Evolutionary conservation across 1,284 basidiomycete genomes (phyloP).

Genomic region (Rhodotorula mucilaginosa): DNA sequence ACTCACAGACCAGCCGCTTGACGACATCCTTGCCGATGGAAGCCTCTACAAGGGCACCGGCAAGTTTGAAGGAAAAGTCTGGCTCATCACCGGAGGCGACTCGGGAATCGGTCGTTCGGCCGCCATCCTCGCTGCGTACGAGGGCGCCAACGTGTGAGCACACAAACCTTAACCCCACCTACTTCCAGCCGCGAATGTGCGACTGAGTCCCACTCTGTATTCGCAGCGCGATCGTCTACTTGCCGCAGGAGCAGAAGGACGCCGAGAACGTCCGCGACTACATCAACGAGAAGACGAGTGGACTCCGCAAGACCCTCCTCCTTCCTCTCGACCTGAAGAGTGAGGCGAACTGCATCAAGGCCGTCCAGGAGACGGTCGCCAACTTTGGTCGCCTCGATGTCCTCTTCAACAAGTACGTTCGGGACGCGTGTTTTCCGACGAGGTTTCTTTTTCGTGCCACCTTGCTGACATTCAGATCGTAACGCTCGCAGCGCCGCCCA

Average conservation of each 20-base stretch:
- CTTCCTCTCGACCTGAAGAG: slow-evolving; percentile 54
- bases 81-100: slow-evolving; percentile 57
- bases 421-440: too few species aligned
- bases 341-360: slow-evolving; percentile 53
- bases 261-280: slow-evolving; percentile 20
- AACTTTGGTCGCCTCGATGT: slow-evolving; percentile 54
- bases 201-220: accelerated
- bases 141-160: slow-evolving; percentile 57
- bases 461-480: not conserved
- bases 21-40: slow-evolving; percentile 57
- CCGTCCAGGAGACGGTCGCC: slow-evolving; percentile 53
- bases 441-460: too few species aligned
- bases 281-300: slow-evolving; percentile 19
- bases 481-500: slow-evolving; percentile 51
- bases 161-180: not conserved
- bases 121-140: slow-evolving; percentile 54
- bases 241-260: slow-evolving; percentile 57
- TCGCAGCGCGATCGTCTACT: slow-evolving; percentile 54
- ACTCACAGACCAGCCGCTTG: slow-evolving; percentile 43
- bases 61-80: slow-evolving; percentile 27
- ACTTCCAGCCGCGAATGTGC: too few species aligned
- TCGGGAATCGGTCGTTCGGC: slow-evolving; percentile 55
- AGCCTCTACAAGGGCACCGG: slow-evolving; percentile 41
- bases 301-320: slow-evolving; percentile 50
- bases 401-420: slow-evolving; percentile 55